Conservation (phyloP, 495 filamentous ascomycete species). For the Penicillium canariense region DNA sequence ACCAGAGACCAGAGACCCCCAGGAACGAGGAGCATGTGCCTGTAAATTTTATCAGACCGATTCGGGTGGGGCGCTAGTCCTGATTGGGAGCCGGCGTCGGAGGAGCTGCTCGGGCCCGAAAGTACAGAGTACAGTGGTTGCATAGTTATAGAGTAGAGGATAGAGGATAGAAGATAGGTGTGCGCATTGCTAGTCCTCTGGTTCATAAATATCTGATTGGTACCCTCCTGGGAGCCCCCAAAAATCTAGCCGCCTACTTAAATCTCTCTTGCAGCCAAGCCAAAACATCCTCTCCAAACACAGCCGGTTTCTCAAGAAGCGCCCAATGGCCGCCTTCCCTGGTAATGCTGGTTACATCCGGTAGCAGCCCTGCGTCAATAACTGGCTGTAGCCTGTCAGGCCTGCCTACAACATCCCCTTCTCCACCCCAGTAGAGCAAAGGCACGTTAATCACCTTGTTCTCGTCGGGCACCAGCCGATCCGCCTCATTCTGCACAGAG, state of each 20-base stretch:
- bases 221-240: background rate
- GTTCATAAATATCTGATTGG: background rate
- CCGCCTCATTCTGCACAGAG: background rate
- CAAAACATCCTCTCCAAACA: background rate
- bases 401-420: background rate
- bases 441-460: background rate
- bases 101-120: conserved; percentile 3
- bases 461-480: background rate
- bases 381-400: background rate
- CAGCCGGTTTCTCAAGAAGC: background rate
- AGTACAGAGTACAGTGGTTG: background rate
- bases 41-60: conserved; percentile 28
- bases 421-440: background rate
- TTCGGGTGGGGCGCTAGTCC: conserved; percentile 30
- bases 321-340: background rate
- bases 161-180: too few relatives aligned
- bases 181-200: background rate
- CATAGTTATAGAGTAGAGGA: too few relatives aligned
- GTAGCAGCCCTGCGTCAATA: background rate
- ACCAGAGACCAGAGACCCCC: conserved; percentile 11
- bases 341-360: background rate
- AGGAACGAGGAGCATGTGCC: conserved; percentile 19
- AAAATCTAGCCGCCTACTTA: background rate
- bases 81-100: conserved; percentile 27
- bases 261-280: background rate